These are phyloP conservation scores for Gynostemma pentaphyllum DNA, from an alignment of 306 rosid genomes.

Conservation along the genomic window DNA sequence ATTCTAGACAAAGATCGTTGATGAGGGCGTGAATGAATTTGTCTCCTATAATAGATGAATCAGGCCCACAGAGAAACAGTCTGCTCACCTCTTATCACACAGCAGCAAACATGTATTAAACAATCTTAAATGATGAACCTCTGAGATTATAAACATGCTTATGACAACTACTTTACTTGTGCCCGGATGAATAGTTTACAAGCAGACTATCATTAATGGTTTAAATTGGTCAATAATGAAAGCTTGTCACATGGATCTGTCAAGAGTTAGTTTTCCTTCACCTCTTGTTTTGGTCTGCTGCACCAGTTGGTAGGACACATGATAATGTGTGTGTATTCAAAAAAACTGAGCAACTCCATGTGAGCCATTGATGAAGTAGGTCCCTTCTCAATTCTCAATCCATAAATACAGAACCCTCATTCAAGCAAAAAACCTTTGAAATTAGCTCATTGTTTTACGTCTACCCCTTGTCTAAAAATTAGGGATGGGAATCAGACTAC, in stretches of 20 bases:
- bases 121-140: background rate
- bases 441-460: background rate
- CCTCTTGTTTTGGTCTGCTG: background rate
- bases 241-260: background rate
- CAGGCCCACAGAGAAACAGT: background rate
- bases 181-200: background rate
- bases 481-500: conserved; percentile 8
- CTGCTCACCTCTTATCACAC: background rate
- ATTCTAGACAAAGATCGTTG: background rate
- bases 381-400: background rate
- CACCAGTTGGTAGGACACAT: background rate
- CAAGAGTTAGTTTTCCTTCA: background rate
- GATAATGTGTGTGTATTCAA: background rate
- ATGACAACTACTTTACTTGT: background rate
- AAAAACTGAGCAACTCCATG: conserved; percentile 3
- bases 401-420: background rate
- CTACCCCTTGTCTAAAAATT: background rate
- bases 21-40: background rate
- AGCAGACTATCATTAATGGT: background rate
- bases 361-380: conserved; percentile 4
- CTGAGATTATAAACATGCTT: background rate
- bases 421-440: background rate
- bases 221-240: background rate
- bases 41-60: background rate
- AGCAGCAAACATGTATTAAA: background rate